phyloP scores from a whole-genome alignment of 108 stramenopile genomes.

The Thalassiosira profunda region DNA sequence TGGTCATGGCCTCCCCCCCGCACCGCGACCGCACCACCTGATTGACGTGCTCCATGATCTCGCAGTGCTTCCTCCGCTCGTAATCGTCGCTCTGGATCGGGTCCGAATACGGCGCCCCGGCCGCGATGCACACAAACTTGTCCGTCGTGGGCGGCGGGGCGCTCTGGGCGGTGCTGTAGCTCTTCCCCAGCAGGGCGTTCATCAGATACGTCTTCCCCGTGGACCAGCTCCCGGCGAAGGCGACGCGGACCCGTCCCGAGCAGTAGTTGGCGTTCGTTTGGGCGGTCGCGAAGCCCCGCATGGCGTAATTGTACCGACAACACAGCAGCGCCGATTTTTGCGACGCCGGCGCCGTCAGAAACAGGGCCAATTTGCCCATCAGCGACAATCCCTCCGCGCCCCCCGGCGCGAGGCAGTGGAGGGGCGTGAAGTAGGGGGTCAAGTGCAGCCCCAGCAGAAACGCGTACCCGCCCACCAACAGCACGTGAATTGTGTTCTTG shows the following conservation, averaged over 20 bases:
- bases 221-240: slow-evolving; percentile 44
- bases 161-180: slow-evolving; percentile 42
- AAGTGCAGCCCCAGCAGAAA: slow-evolving; percentile 37
- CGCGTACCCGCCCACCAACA: slow-evolving; percentile 25
- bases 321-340: slow-evolving; percentile 20
- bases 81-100: slow-evolving; percentile 46
- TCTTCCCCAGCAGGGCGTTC: slow-evolving; percentile 36
- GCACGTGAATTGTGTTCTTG: slow-evolving; percentile 37
- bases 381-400: slow-evolving; percentile 8
- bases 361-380: slow-evolving; percentile 18
- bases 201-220: slow-evolving; percentile 49
- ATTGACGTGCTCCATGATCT: slow-evolving; percentile 49
- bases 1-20: slow-evolving; percentile 31
- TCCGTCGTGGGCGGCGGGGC: slow-evolving; percentile 47
- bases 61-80: slow-evolving; percentile 40
- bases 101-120: slow-evolving; percentile 40
- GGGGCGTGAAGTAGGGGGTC: slow-evolving; percentile 40
- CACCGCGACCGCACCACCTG: slow-evolving; percentile 29
- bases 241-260: slow-evolving; percentile 39
- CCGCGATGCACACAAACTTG: slow-evolving; percentile 43
- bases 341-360: not conserved
- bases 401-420: slow-evolving; percentile 21
- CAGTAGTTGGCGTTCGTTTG: slow-evolving; percentile 39
- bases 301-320: slow-evolving; percentile 51
- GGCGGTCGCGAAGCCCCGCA: slow-evolving; percentile 30